Base-by-base conservation (phyloP, 352 stramenopile genomes). In the Proteromonas lacertae region DNA sequence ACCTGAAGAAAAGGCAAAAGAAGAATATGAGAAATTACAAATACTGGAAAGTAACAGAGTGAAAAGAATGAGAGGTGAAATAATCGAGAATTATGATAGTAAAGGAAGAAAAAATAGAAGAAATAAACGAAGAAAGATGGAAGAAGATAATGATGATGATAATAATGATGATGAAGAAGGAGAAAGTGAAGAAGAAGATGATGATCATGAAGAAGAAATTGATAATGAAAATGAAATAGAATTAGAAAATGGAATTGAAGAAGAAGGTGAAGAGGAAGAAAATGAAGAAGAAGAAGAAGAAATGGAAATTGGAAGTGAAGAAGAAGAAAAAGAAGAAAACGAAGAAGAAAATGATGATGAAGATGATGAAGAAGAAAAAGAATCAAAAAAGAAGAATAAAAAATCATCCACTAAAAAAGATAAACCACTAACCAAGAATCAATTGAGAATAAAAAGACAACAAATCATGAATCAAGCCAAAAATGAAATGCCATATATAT, bases 401-500 rank as follows among this genome's bases (percentile, higher is more conserved):
- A 34, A 48, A 24, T 44, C 10, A 13, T 10, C 42, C 23, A 45
- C 29, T 23, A 53, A 47, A 12, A 26, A 62, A 24, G 52, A 54
- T 20, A 53, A 55, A n/a, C n/a, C n/a, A n/a, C n/a, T n/a, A n/a
- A n/a, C n/a, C n/a, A n/a, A n/a, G n/a, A n/a, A n/a, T n/a, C n/a
- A n/a, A n/a, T n/a, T n/a, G n/a, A n/a, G n/a, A n/a, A n/a, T n/a
- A n/a, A n/a, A n/a, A n/a, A n/a, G n/a, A n/a, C n/a, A n/a, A n/a
- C 0, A 43, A 45, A 25, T 13, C 14, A 21, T n/a, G 25, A 12
- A 2, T 3, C 3, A 60, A n/a, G 18, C 36, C 31, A 64, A 55
- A 19, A 57, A 62, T 1, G 60, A 84, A 41, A 79, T 93, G 35
- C 79, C 79, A 30, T 91, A 82, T 47, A 73, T 90, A 25, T 88